phyloP scores from a whole-genome alignment of 495 filamentous ascomycete genomes.

The Jackrogersella minutella region DNA sequence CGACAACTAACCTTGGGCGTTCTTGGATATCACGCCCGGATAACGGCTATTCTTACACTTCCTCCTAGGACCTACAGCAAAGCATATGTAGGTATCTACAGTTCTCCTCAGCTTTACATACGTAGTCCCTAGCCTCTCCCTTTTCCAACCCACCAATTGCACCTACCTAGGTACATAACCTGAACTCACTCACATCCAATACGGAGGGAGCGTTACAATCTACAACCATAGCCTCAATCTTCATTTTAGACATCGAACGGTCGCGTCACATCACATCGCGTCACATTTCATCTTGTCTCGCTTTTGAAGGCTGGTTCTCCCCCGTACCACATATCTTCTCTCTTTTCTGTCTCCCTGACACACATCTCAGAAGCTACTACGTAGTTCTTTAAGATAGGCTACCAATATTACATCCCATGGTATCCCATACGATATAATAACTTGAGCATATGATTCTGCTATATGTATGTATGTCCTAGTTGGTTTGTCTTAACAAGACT shows the following conservation, averaged over 20 bases:
- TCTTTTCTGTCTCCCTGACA: not conserved
- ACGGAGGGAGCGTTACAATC: not conserved
- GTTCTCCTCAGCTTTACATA: not conserved
- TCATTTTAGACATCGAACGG: slow-evolving; percentile 14
- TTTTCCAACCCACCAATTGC: not conserved
- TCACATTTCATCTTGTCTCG: slow-evolving; percentile 32
- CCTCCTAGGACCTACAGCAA: too few relatives aligned
- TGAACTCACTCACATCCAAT: not conserved
- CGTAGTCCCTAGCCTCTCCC: not conserved
- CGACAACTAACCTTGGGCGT: too few relatives aligned
- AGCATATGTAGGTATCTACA: too few relatives aligned
- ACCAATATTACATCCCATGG: not conserved
- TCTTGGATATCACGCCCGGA: too few relatives aligned
- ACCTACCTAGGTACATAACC: not conserved
- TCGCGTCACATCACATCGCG: slow-evolving; percentile 30
- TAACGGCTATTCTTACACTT: not conserved
- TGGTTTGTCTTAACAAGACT: not conserved
- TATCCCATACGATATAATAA: not conserved
- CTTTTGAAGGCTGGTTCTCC: slow-evolving; percentile 18
- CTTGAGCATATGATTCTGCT: too few relatives aligned
- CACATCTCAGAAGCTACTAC: slow-evolving; percentile 9
- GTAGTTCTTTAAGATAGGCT: slow-evolving; percentile 9
- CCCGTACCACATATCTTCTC: slow-evolving; percentile 25
- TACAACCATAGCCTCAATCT: slow-evolving; percentile 19
- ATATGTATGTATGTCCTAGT: not conserved